Base-by-base conservation (phyloP, 305 asterid genomes). In the Ilex paraguariensis region DNA sequence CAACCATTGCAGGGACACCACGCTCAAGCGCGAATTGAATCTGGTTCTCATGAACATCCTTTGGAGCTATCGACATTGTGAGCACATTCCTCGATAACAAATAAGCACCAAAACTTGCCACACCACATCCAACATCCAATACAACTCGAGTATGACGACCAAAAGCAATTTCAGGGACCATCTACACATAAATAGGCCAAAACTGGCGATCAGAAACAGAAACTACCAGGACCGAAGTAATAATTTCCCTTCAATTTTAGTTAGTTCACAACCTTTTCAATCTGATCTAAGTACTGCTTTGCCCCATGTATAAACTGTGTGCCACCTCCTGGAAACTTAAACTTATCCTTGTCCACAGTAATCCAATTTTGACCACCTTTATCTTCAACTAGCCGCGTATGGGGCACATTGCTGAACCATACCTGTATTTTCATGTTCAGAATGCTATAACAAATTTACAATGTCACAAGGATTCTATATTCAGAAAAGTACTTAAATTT, bases 311-410 rank as follows among this genome's bases (percentile, higher is more conserved):
- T 88, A 75, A 91, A 91, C 77, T 91, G 96, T 55, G 98, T 88
- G 59, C 96, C 96, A 61, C 98, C 96, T 70, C 98, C 95, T 62
- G 98, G 98, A 75, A 91, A 91, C 78, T 81, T 91, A 82, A 86
- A 88, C 82, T 91, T 91, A 76, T 86, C 91, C 78, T 85, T 83
- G 70, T 73, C 77, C 46, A 88, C 57, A 15, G 79, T 16, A 62
- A 91, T 88, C 98, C 98, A 91, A 67, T 88, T 91, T 73, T 91
- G 95, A 54, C 98, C 95, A 64, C 96, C 98, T 72, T 91, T 91
- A 76, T 91, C 94, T 77, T 88, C 95, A 14, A 82, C 95, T 67
- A 91, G 74, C 63, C 91, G 84, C 16, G 98, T 87, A 66, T 88
- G 98, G 56, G 98, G 98, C 60, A 91, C 96, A 71, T 91, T 88